Conservation (phyloP, 352 stramenopile genomes). For the Pythium biforme region DNA sequence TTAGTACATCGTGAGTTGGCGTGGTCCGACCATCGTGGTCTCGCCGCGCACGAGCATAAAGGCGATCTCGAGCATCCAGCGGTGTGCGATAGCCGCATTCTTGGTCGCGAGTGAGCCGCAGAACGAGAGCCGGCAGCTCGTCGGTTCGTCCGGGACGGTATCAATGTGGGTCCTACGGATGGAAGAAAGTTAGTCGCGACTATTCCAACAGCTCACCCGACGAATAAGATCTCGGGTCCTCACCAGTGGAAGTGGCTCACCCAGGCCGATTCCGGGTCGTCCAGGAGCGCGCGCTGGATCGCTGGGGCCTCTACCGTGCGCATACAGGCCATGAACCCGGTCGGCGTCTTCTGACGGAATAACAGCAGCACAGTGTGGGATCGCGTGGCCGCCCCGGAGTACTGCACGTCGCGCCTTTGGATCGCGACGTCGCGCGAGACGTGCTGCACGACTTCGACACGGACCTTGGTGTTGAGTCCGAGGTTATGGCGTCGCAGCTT, state of each 20-base stretch:
- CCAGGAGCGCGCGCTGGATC: constrained; percentile 5
- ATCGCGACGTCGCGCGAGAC: constrained; percentile 14
- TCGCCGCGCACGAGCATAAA: constrained; percentile 17
- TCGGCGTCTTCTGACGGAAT: constrained; percentile 9
- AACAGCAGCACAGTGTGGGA: constrained; percentile 21
- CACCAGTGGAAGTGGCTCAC: constrained; percentile 22
- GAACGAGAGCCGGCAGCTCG: constrained; percentile 16
- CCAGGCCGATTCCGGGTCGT: constrained; percentile 6
- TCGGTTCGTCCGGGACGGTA: neutral
- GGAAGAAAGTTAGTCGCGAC: constrained; percentile 1
- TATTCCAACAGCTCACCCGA: too few species aligned
- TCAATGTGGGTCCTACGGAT: constrained; percentile 19
- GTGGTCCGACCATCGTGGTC: constrained; percentile 10
- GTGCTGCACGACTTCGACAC: constrained; percentile 8
- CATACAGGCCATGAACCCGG: constrained; percentile 12
- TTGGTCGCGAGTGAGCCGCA: constrained; percentile 13
- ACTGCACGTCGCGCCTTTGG: constrained; percentile 10
- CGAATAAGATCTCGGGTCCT: neutral
- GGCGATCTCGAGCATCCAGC: constrained; percentile 18
- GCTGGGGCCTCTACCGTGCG: constrained; percentile 6
- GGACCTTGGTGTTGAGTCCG: constrained; percentile 14
- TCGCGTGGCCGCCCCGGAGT: constrained; percentile 5
- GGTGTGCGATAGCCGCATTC: neutral
- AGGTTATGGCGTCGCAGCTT: constrained; percentile 12
- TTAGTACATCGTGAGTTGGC: constrained; percentile 1